Percentiles rank a stretch among this genome's conserved stretches.
These are phyloP conservation scores for Pilatotrama ljubarskyi DNA, from an alignment of 768 basidiomycete genomes.

Conservation along the genomic window DNA sequence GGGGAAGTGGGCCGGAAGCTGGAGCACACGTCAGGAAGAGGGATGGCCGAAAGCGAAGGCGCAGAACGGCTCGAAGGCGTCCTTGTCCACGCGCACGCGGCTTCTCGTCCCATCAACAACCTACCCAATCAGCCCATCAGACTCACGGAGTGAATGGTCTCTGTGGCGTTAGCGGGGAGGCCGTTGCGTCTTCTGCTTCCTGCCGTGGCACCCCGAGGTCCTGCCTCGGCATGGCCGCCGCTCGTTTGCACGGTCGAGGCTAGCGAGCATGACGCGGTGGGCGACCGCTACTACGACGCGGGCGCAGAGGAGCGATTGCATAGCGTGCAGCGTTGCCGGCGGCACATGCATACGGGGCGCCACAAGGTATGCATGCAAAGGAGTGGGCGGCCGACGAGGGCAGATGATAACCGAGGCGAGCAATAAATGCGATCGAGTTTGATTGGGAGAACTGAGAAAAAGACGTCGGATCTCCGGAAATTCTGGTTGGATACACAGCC, in stretches of 20 bases:
- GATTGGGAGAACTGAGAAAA: background rate
- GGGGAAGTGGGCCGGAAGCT: slow-evolving; percentile 11
- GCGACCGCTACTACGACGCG: too few relatives aligned
- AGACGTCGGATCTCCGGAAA: background rate
- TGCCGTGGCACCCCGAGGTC: slow-evolving; percentile 19
- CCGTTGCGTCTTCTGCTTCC: slow-evolving; percentile 11
- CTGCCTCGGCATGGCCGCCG: slow-evolving; percentile 17
- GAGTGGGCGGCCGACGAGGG: slow-evolving; percentile 8
- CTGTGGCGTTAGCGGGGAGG: slow-evolving; percentile 22
- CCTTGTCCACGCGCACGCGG: slow-evolving; percentile 18
- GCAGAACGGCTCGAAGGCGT: slow-evolving; percentile 5
- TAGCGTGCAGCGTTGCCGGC: background rate
- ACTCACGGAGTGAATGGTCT: slow-evolving; percentile 16
- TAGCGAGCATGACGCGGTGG: too few relatives aligned
- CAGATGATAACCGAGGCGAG: slow-evolving; percentile 16
- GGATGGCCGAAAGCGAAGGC: slow-evolving; percentile 6
- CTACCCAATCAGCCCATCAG: slow-evolving; percentile 23
- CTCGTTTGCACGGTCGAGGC: background rate
- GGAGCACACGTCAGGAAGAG: slow-evolving; percentile 18
- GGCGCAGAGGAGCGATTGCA: too few relatives aligned
- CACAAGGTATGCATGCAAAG: slow-evolving; percentile 8
- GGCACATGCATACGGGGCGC: background rate
- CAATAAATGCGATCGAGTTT: slow-evolving; percentile 10
- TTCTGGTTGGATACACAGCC: background rate
- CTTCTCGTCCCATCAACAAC: slow-evolving; percentile 24